These are phyloP conservation scores for Botryobasidium botryosum DNA, from an alignment of 768 basidiomycete genomes.

Conservation along the genomic window DNA sequence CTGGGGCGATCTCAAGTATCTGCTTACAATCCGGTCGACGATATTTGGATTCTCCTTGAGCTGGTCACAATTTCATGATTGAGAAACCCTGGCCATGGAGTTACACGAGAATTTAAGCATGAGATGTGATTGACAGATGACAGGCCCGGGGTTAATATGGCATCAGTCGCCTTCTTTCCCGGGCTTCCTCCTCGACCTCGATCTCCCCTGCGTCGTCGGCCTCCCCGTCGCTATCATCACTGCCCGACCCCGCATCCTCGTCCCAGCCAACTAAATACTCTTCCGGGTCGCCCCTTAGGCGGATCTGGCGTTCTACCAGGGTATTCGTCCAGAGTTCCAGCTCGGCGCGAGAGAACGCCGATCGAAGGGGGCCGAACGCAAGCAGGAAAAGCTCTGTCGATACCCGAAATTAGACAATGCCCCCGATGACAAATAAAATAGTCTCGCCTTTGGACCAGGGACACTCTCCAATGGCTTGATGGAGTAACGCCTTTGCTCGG, in stretches of 20 bases:
- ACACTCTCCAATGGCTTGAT: constrained; percentile 8
- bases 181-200: constrained; percentile 4
- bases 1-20: no score
- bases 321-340: constrained; percentile 4
- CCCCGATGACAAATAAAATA: not conserved
- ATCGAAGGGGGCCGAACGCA: constrained; percentile 7
- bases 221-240: constrained; percentile 3
- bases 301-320: constrained; percentile 7
- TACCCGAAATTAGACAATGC: not conserved
- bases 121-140: no score
- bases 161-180: constrained; percentile 5
- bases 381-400: constrained; percentile 8
- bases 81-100: no score
- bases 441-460: constrained; percentile 11
- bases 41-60: no score
- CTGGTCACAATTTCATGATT: no score
- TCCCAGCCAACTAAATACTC: not conserved
- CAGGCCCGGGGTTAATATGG: constrained; percentile 10
- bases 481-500: constrained; percentile 7
- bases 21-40: no score
- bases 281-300: constrained; percentile 4
- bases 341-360: constrained; percentile 1
- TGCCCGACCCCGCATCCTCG: not conserved
- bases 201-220: not conserved
- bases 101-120: no score